These are phyloP conservation scores for Diaporthe sp. DNA, from an alignment of 2,329 filamentous ascomycete species.

Conservation along the genomic window DNA sequence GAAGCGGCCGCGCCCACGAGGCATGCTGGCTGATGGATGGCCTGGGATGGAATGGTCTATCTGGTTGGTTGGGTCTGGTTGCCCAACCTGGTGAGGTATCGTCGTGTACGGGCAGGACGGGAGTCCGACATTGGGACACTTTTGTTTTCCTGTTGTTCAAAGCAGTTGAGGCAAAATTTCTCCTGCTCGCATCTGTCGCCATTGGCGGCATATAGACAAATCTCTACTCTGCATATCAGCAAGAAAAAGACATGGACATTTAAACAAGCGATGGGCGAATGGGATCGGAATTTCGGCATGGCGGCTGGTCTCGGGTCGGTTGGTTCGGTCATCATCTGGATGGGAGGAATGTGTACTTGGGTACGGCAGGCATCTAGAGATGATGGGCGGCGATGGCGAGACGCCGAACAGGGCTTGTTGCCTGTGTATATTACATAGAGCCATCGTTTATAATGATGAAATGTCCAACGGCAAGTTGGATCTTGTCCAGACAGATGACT, in stretches of 20 bases:
- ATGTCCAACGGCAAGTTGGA: background rate
- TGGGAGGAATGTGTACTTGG: conserved; percentile 1
- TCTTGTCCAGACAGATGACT: background rate
- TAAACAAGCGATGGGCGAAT: conserved; percentile 21
- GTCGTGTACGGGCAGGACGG: background rate
- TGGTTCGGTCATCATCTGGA: conserved; percentile 25
- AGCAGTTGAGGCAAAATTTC: conserved; percentile 36
- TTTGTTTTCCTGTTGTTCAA: conserved; percentile 41
- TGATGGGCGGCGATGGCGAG: background rate
- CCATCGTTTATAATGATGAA: conserved; percentile 10
- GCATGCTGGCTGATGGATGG: conserved; percentile 31
- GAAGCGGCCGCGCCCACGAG: conserved; percentile 33
- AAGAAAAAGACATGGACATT: conserved; percentile 39
- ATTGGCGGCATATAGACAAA: conserved; percentile 55
- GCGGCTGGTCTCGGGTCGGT: conserved; percentile 9
- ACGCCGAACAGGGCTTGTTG: background rate
- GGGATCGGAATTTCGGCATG: conserved; percentile 14
- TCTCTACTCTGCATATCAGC: conserved; percentile 62
- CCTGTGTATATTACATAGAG: conserved; percentile 23
- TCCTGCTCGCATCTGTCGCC: conserved; percentile 32
- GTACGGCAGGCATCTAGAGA: conserved; percentile 10
- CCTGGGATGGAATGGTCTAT: conserved; percentile 3
- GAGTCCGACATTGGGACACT: background rate
- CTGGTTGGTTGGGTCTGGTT: conserved; percentile 23
- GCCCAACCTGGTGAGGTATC: conserved; percentile 9